A percentile compares a stretch with the other conserved stretches of the same genome.
Evolutionary conservation across 2,329 filamentous ascomycete species (phyloP).

Genomic region (Paraconiothyrium sp.): DNA sequence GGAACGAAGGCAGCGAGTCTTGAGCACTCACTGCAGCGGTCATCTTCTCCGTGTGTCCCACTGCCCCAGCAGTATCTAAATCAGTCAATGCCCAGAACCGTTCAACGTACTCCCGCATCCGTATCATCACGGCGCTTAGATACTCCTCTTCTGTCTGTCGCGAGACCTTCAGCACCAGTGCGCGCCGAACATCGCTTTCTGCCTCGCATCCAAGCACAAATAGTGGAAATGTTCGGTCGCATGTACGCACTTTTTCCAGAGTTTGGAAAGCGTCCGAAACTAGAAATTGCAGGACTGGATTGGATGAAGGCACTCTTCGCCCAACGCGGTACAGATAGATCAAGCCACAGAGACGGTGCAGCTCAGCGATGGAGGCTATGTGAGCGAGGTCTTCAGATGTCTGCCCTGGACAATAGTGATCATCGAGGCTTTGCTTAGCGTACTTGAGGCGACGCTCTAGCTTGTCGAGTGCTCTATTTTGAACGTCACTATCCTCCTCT

Average conservation of each 20-base stretch:
- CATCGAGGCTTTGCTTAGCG: conserved; percentile 19
- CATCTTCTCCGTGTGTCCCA: conserved; percentile 24
- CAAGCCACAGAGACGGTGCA: conserved; percentile 6
- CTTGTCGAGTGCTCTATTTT: conserved; percentile 19
- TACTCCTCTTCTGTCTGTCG: not conserved
- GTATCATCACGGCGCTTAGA: conserved; percentile 11
- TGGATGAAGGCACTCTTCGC: not conserved
- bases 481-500: conserved; percentile 4
- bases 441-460: conserved; percentile 24
- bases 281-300: conserved; percentile 5
- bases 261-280: conserved; percentile 20
- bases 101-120: conserved; percentile 22
- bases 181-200: conserved; percentile 33
- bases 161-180: conserved; percentile 20
- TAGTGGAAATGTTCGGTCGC: conserved; percentile 35
- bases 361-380: conserved; percentile 18
- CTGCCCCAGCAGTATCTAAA: conserved; percentile 21
- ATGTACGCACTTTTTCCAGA: conserved; percentile 31
- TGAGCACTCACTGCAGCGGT: conserved; percentile 21
- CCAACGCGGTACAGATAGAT: conserved; percentile 27
- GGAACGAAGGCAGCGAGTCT: conserved; percentile 18
- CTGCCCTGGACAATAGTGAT: not conserved
- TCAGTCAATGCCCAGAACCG: conserved; percentile 29
- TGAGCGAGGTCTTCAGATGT: conserved; percentile 4
- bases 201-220: conserved; percentile 42